phyloP scores from a whole-genome alignment of 192 early-diverging fungal species.

The Coemansia sp. region DNA sequence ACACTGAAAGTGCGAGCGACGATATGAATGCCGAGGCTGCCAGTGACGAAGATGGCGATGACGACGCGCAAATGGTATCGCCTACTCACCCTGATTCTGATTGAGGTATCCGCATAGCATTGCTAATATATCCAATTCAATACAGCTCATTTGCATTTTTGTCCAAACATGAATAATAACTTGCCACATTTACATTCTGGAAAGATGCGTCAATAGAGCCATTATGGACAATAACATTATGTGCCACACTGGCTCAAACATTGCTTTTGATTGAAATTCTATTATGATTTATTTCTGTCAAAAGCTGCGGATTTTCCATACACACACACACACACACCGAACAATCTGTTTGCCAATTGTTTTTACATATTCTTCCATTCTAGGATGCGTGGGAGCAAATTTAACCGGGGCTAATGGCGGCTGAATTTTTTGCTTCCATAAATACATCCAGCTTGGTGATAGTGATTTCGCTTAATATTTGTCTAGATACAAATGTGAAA shows the following conservation, averaged over 20 bases:
- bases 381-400: conserved; percentile 7
- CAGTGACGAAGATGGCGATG: neutral
- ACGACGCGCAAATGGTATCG: neutral
- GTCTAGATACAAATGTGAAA: neutral
- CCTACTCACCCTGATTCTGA: neutral
- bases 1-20: conserved; percentile 21
- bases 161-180: too few relatives aligned
- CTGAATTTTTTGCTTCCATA: neutral
- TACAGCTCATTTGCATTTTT: too few relatives aligned
- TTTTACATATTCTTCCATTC: neutral
- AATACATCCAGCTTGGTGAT: neutral
- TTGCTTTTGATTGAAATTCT: too few relatives aligned
- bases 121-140: neutral
- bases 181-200: too few relatives aligned
- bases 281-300: neutral
- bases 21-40: neutral
- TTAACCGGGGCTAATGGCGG: conserved; percentile 8
- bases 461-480: neutral
- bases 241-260: too few relatives aligned
- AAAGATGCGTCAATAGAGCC: too few relatives aligned
- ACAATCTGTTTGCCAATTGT: neutral
- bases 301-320: neutral
- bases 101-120: neutral
- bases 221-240: too few relatives aligned
- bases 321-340: neutral